Evolutionary conservation across 2,329 filamentous ascomycete genomes (phyloP).

Genomic region (Sclerotinia sclerotiorum): DNA sequence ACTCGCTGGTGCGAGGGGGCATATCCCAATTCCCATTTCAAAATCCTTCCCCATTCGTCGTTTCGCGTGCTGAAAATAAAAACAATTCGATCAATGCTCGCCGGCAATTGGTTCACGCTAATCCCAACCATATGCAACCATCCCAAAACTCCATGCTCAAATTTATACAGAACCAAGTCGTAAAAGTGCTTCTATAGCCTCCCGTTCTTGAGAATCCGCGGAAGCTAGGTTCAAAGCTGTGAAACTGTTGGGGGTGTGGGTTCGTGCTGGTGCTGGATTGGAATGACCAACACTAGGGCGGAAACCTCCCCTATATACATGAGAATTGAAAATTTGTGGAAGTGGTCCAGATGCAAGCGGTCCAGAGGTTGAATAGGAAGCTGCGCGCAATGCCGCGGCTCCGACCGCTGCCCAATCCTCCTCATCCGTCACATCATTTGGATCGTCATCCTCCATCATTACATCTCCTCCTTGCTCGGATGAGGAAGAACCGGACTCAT

Average conservation of each 20-base stretch:
- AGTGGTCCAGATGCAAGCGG: conserved; percentile 47
- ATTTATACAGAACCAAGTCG: conserved; percentile 74
- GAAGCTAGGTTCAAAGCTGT: conserved; percentile 45
- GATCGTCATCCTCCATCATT: conserved; percentile 71
- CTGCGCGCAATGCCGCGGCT: conserved; percentile 75
- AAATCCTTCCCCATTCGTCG: conserved; percentile 33
- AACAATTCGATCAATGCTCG: conserved; percentile 39
- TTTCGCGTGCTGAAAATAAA: conserved; percentile 33
- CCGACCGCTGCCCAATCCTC: conserved; percentile 94
- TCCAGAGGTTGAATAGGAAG: conserved; percentile 60
- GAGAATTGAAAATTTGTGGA: conserved; percentile 43
- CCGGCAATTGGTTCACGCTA: conserved; percentile 39
- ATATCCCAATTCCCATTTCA: conserved; percentile 29
- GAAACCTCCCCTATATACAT: conserved; percentile 47
- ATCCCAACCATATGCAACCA: conserved; percentile 33
- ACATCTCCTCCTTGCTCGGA: conserved; percentile 68
- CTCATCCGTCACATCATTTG: conserved; percentile 86
- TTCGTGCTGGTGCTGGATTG: conserved; percentile 43
- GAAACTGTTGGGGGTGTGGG: conserved; percentile 50
- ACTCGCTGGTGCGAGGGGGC: conserved; percentile 27
- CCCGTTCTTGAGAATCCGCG: conserved; percentile 70
- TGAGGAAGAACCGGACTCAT: conserved; percentile 67
- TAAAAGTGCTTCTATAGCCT: conserved; percentile 78
- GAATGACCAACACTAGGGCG: conserved; percentile 34
- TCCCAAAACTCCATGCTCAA: conserved; percentile 35